These are phyloP conservation scores for Euphorbia neoarborescens DNA, from an alignment of 441 rosid genomes.

Conservation along the genomic window DNA sequence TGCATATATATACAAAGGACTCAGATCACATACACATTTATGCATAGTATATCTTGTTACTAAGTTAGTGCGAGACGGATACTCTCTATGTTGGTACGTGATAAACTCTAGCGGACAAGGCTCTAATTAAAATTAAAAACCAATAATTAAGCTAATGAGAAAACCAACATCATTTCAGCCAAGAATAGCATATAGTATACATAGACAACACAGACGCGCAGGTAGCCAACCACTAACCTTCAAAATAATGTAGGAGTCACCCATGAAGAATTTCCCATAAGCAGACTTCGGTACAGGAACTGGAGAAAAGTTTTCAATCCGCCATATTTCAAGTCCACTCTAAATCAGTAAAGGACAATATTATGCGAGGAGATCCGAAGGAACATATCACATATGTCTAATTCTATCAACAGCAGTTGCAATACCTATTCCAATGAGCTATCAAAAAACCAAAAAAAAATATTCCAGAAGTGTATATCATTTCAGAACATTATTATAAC, in stretches of 20 bases:
- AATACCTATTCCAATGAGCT: neutral
- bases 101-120: constrained; percentile 1
- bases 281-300: constrained; percentile 54
- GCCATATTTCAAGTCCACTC: constrained; percentile 88
- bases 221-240: constrained; percentile 41
- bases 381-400: neutral
- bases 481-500: neutral
- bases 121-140: neutral
- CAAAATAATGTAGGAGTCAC: constrained; percentile 82
- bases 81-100: neutral
- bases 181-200: neutral
- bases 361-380: constrained; percentile 13
- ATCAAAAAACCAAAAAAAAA: constrained; percentile 1
- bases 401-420: constrained; percentile 10
- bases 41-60: neutral
- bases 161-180: neutral
- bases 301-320: constrained; percentile 77
- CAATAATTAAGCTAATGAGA: neutral
- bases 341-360: constrained; percentile 42
- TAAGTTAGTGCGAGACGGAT: neutral
- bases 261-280: constrained; percentile 72
- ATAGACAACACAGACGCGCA: neutral
- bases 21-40: neutral
- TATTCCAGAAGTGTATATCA: neutral
- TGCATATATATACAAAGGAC: neutral